These are phyloP conservation scores for Vachellia pachyceras DNA, from an alignment of 306 rosid genomes.

Conservation along the genomic window DNA sequence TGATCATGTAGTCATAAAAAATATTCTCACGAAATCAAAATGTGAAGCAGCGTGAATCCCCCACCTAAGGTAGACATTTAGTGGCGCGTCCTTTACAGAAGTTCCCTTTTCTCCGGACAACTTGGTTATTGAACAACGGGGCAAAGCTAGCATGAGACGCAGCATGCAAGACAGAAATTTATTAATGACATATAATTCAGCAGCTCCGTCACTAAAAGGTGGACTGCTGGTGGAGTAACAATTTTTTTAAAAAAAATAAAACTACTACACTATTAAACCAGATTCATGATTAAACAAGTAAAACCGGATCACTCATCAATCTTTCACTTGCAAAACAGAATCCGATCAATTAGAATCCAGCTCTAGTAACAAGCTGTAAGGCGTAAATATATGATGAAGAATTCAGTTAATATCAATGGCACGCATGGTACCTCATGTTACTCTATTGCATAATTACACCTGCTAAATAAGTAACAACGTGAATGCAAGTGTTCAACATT, in stretches of 20 bases:
- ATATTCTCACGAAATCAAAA: not conserved
- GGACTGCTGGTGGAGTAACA: too few relatives aligned
- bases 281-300: slow-evolving; percentile 8
- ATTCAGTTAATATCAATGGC: too few relatives aligned
- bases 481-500: too few relatives aligned
- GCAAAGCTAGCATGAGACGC: too few relatives aligned
- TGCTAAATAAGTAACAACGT: too few relatives aligned
- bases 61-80: not conserved
- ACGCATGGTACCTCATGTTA: too few relatives aligned
- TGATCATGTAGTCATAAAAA: not conserved
- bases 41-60: not conserved
- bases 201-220: too few relatives aligned
- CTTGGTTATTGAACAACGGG: not conserved
- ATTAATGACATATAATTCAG: too few relatives aligned
- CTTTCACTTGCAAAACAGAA: slow-evolving; percentile 18
- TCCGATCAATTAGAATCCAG: slow-evolving; percentile 7
- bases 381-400: too few relatives aligned
- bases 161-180: too few relatives aligned
- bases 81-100: not conserved
- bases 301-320: slow-evolving; percentile 6
- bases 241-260: not conserved
- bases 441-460: too few relatives aligned
- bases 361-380: not conserved
- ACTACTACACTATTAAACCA: not conserved
- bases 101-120: not conserved